Percentiles rank a stretch among this genome's conserved stretches.
phyloP scores from a whole-genome alignment of 148 eudicot genomes.

The Silene latifolia region DNA sequence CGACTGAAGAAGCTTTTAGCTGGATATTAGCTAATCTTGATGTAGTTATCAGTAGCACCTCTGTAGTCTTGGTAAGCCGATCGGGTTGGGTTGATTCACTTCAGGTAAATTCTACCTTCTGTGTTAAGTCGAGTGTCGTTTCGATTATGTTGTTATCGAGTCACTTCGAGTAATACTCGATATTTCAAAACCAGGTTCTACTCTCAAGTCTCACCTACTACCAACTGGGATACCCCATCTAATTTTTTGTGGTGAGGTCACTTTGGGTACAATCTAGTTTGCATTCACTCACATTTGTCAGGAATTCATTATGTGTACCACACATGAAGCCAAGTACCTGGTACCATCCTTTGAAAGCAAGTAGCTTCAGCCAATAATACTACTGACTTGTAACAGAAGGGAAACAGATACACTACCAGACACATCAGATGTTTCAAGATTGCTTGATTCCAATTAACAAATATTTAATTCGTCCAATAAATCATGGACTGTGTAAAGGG shows the following conservation, averaged over 20 bases:
- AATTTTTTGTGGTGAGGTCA: too few relatives aligned
- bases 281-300: neutral
- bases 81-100: neutral
- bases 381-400: conserved; percentile 31
- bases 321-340: conserved; percentile 27
- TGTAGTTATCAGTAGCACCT: neutral
- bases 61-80: neutral
- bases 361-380: conserved; percentile 23
- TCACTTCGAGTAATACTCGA: neutral
- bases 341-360: conserved; percentile 23
- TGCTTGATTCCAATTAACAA: conserved; percentile 16
- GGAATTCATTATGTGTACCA: neutral
- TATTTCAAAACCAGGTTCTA: neutral
- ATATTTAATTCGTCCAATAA: neutral
- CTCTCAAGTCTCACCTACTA: too few relatives aligned
- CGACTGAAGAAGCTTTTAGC: neutral
- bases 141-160: neutral
- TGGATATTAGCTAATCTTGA: neutral
- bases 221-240: neutral
- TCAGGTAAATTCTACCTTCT: neutral
- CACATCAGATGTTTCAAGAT: conserved; percentile 8
- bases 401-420: conserved; percentile 8
- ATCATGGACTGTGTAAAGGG: neutral
- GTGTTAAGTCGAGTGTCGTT: neutral
- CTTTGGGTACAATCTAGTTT: neutral